Evolutionary conservation across 495 filamentous ascomycete species (phyloP), one percentile per base, ranked within the genome.

Genomic region (Aspergillus carlsbadensis): DNA sequence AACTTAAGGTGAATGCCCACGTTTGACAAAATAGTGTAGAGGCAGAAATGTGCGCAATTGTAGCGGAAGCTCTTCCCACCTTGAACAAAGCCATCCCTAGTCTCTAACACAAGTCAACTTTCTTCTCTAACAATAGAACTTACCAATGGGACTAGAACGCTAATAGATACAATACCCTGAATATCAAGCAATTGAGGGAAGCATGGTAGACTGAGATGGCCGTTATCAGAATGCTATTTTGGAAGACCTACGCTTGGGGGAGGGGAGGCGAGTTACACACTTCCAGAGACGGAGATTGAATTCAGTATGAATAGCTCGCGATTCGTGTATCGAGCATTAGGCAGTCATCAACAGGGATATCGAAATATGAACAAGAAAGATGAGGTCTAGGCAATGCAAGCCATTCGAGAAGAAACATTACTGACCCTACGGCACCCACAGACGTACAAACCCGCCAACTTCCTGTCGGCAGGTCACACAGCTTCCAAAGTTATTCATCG

Each of bases 401-500:
- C 20, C 26, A 29, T 3, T 8, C 42, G 3, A 26, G 13, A 37
- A 21, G 33, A 21, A 18, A 50, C 21, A 21, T 35, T 39, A 39
- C 33, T 21, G 22, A 46, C 11, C 21, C 44, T 72, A 96, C 24
- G 94, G 94, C 26, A 98, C 92, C 81, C 88, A 98, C 62, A 98
- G 81, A 60, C 92, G 82, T 56, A 87, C 87, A 70, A 94, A 98
- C 20, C 91, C 93, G 24, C 82, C 83, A 21, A 96, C 88, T 58
- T 93, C 88, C 57, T 88, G 82, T 46, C 94, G 79, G 67, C 94
- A 98, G 59, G 93, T 97, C 18, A 97, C 91, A 61, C 94, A 98
- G 62, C 87, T 93, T 40, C 90, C 87, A 65, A 93, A 97, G 70
- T 98, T 98, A 63, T 96, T 96, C 88, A 95, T 89, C 7, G 94